Evolutionary conservation across 2,329 filamentous ascomycete genomes (phyloP).

Genomic region (Tympanopsis confertula): DNA sequence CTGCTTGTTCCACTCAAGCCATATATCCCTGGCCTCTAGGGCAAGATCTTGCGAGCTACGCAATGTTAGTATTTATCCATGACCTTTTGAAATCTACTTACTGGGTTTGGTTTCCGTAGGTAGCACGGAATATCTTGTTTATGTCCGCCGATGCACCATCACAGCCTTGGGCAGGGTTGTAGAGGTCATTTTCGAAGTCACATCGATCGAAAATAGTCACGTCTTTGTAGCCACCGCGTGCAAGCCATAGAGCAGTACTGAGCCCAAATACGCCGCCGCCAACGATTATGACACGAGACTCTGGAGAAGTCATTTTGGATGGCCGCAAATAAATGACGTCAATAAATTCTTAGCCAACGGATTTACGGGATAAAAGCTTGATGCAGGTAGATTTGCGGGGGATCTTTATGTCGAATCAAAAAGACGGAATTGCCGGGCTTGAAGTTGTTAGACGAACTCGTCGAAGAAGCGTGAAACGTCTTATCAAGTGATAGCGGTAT

Average conservation of each 20-base stretch:
- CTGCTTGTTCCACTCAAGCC: conserved; percentile 13
- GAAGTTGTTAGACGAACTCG: too few relatives aligned
- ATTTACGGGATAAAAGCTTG: too few relatives aligned
- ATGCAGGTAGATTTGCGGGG: too few relatives aligned
- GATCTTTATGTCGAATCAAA: too few relatives aligned
- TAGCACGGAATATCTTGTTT: conserved; percentile 8
- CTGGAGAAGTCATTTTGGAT: not conserved
- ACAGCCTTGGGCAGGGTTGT: conserved; percentile 6
- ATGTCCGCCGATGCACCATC: conserved; percentile 8
- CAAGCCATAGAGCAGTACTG: conserved; percentile 7
- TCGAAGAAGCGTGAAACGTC: too few relatives aligned
- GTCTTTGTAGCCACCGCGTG: conserved; percentile 6
- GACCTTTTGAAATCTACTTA: not conserved
- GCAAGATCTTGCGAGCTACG: conserved; percentile 11
- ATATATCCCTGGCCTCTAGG: conserved; percentile 16
- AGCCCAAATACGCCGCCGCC: not conserved
- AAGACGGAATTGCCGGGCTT: too few relatives aligned
- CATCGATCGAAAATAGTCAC: conserved; percentile 8
- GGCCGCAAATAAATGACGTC: too few relatives aligned
- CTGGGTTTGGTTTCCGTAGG: conserved; percentile 5
- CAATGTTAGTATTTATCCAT: not conserved
- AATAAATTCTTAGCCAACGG: too few relatives aligned
- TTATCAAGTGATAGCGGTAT: too few relatives aligned
- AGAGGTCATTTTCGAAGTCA: conserved; percentile 6
- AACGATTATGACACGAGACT: not conserved